Base-by-base conservation (phyloP, 768 basidiomycete species). In the Baorangia bicolor region DNA sequence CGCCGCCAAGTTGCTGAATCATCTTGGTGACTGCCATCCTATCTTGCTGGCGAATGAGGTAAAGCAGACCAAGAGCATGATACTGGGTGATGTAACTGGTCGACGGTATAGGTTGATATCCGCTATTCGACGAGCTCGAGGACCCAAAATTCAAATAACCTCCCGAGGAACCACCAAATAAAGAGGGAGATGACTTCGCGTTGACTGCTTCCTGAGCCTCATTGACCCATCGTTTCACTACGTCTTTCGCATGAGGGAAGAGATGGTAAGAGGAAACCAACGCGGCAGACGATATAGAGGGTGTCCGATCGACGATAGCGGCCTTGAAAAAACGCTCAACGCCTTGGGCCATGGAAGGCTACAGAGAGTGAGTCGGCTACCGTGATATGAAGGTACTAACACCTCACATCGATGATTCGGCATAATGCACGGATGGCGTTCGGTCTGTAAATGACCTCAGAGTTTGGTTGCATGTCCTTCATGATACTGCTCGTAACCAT, bases 401-500 rank as follows among this genome's bases (percentile, higher is more conserved):
- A 41, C 35, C 94, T 70, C 73, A 98, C 97, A 72, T 99, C 97
- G 64, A 98, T 96, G 70, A 99, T 95, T 59, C 94, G 83, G 73
- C 94, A 94, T 7, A 99, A 79, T 8, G 96, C 95, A 61, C 97
- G 86, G 64, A 98, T 99, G 16, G 97, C 90, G 73, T 99, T 99
- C 31, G 97, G 92, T 51, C 97, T 83, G 74, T 99, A 99, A 58
- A 99, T 94, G 66, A 98, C 96, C 74, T 99, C 97, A 46, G 94
- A 88, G 70, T 97, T 98, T 51, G 95, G 90, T 67, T 99, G 97
- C 94, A 98, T 99, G 69, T 99, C 97, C 78, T 98, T 98, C 95
- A 97, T 97, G 73, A 99, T 98, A 67, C 94, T 97, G 72, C 88
- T 92, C 11, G 97, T 99, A 59, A 98, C 95, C 94, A 99, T 99